Evolutionary conservation across 208 protist genomes (phyloP).

Genomic region (Phytomonas francai): DNA sequence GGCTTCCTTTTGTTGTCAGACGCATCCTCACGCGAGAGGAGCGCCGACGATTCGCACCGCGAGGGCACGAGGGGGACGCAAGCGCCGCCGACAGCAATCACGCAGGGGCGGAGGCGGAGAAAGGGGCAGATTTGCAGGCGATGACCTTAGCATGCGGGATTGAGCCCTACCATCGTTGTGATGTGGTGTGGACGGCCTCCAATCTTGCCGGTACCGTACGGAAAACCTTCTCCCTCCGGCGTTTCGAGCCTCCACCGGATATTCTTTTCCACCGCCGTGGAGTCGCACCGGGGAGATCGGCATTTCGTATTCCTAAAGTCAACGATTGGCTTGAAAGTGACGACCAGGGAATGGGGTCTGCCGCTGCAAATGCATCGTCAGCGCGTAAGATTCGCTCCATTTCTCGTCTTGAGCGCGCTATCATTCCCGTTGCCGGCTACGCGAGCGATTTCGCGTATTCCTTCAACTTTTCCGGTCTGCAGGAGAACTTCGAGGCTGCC

Average conservation of each 20-base stretch:
- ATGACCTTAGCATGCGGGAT: not conserved
- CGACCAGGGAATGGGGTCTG: not conserved
- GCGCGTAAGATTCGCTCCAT: too few species aligned
- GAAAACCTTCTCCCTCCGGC: conserved; percentile 74
- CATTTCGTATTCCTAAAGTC: not conserved
- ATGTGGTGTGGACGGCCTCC: conserved; percentile 55
- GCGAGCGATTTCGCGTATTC: conserved; percentile 36
- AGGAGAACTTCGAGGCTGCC: conserved; percentile 47
- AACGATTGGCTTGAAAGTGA: not conserved
- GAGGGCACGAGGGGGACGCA: not conserved
- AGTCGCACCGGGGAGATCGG: not conserved
- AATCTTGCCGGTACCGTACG: conserved; percentile 49
- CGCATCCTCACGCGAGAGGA: conserved; percentile 17
- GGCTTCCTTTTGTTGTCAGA: conserved; percentile 31
- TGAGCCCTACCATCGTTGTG: conserved; percentile 52
- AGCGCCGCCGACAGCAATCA: not conserved
- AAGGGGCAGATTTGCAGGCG: not conserved
- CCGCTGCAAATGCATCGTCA: conserved; percentile 2
- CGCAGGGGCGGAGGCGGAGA: not conserved
- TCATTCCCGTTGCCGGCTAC: conserved; percentile 66
- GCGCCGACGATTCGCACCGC: conserved; percentile 12
- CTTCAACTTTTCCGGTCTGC: conserved; percentile 52
- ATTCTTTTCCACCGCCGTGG: conserved; percentile 39
- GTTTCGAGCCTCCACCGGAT: conserved; percentile 60
- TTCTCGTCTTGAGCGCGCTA: conserved; percentile 11